These are phyloP conservation scores for Candida ortonii DNA, from an alignment of 805 yeast genomes.

Conservation along the genomic window DNA sequence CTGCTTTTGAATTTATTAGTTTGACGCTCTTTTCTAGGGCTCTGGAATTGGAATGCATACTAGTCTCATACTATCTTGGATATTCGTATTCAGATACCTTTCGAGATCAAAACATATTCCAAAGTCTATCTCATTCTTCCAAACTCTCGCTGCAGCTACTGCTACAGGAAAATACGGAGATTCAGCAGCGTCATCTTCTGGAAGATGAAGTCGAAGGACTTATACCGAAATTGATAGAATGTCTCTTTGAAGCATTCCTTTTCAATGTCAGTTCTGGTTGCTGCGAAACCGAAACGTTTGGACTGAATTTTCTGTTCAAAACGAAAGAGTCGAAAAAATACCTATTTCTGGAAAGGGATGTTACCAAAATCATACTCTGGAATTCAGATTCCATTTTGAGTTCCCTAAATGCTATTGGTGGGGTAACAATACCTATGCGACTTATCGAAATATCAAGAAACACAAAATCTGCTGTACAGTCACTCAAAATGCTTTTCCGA, in stretches of 20 bases:
- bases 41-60: slow-evolving; percentile 50
- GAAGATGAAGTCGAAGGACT: no score
- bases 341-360: no score
- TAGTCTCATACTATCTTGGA: slow-evolving; percentile 45
- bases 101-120: slow-evolving; percentile 37
- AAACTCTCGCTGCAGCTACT: slow-evolving; percentile 27
- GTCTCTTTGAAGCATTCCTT: no score
- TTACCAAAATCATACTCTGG: slow-evolving; percentile 14
- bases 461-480: slow-evolving; percentile 30
- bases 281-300: no score
- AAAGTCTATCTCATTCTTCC: slow-evolving; percentile 37
- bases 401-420: slow-evolving; percentile 46
- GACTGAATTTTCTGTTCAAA: no score
- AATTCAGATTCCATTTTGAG: slow-evolving; percentile 14
- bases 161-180: slow-evolving; percentile 18
- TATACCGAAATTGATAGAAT: not conserved
- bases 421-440: slow-evolving; percentile 44
- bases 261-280: no score
- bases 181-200: no score
- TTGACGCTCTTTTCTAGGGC: slow-evolving; percentile 38
- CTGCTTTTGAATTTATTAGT: slow-evolving; percentile 28
- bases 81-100: slow-evolving; percentile 48
- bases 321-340: no score
- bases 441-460: slow-evolving; percentile 44
- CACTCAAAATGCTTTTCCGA: slow-evolving; percentile 41